A percentile compares a stretch with the other conserved stretches of the same genome.
Evolutionary conservation across 2,329 filamentous ascomycete genomes (phyloP).

Genomic region (Diaporthe sp.): DNA sequence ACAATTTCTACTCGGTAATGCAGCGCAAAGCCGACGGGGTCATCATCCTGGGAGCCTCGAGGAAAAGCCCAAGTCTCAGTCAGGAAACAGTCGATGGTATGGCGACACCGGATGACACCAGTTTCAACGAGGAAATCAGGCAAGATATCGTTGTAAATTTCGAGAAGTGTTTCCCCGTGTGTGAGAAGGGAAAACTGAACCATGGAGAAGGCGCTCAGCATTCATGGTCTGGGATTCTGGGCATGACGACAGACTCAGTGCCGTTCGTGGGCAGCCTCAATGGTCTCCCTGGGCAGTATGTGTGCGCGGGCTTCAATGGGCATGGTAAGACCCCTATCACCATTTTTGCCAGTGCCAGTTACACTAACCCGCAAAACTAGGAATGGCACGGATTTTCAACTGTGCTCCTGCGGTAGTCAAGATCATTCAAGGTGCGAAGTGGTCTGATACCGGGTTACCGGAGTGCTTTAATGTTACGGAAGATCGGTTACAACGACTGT

Average conservation of each 20-base stretch:
- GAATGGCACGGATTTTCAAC: constrained; percentile 60
- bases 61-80: constrained; percentile 56
- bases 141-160: constrained; percentile 54
- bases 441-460: constrained; percentile 52
- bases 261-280: constrained; percentile 60
- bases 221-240: constrained; percentile 62
- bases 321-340: constrained; percentile 53
- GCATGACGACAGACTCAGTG: constrained; percentile 60
- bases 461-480: constrained; percentile 36
- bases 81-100: constrained; percentile 46
- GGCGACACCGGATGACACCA: constrained; percentile 55
- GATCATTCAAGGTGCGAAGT: constrained; percentile 54
- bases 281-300: constrained; percentile 57
- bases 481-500: constrained; percentile 27
- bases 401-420: constrained; percentile 60
- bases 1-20: constrained; percentile 64
- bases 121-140: constrained; percentile 55
- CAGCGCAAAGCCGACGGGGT: constrained; percentile 59
- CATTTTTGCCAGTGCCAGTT: neutral
- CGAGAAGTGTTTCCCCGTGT: constrained; percentile 51
- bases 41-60: constrained; percentile 57
- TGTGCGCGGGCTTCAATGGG: constrained; percentile 65
- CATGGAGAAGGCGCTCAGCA: constrained; percentile 61
- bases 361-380: constrained; percentile 25
- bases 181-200: constrained; percentile 39